phyloP scores from a whole-genome alignment of 148 eudicot species.

The Gaultheria prostrata region DNA sequence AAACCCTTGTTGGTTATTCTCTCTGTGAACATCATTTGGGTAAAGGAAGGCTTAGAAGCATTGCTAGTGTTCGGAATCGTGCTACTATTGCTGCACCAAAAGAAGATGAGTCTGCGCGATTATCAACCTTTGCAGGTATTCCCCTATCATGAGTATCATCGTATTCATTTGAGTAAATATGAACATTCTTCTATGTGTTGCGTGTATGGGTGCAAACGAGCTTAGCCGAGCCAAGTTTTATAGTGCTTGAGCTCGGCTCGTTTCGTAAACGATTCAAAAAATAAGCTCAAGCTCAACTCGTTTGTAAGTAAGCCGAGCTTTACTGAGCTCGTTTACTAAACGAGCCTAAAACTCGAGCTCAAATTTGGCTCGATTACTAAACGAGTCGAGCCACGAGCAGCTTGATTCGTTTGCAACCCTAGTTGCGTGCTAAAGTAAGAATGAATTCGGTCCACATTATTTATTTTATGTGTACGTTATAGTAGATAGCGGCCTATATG shows the following conservation, averaged over 20 bases:
- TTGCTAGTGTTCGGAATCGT: slow-evolving; percentile 28
- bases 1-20: slow-evolving; percentile 79
- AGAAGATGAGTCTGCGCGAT: background rate
- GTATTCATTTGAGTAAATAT: background rate
- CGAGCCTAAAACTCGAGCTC: too few species aligned
- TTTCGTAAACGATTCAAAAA: too few species aligned
- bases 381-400: too few species aligned
- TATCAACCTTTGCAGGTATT: background rate
- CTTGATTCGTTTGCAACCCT: too few species aligned
- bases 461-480: background rate
- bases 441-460: background rate
- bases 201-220: too few species aligned
- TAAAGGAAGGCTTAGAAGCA: slow-evolving; percentile 69
- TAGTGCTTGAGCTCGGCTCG: too few species aligned
- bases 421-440: background rate
- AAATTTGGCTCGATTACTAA: too few species aligned
- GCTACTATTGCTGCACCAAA: slow-evolving; percentile 6
- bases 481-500: background rate
- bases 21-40: slow-evolving; percentile 86
- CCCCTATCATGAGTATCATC: background rate
- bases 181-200: too few species aligned
- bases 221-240: too few species aligned
- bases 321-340: too few species aligned
- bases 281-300: too few species aligned
- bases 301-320: too few species aligned